These are phyloP conservation scores for Phaeosphaeriaceae sp. DNA, from an alignment of 2,329 filamentous ascomycete genomes.

Conservation along the genomic window DNA sequence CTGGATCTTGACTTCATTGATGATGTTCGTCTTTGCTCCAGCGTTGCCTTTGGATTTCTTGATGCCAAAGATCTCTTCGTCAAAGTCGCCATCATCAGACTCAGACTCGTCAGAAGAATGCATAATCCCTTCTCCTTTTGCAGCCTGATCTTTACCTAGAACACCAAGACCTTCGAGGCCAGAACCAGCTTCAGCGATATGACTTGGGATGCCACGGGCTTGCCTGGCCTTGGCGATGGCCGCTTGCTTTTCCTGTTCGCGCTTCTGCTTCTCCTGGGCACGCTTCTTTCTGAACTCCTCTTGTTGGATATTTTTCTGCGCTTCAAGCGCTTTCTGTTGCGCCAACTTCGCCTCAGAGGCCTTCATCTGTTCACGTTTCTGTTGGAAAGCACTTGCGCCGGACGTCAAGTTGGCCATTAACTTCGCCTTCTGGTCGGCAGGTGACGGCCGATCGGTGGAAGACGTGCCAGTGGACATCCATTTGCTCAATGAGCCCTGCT, in stretches of 20 bases:
- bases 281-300: conserved; percentile 74
- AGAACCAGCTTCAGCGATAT: conserved; percentile 78
- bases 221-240: conserved; percentile 74
- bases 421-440: conserved; percentile 33
- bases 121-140: conserved; percentile 85
- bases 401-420: conserved; percentile 40
- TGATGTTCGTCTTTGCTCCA: conserved; percentile 45
- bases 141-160: conserved; percentile 78
- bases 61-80: conserved; percentile 72
- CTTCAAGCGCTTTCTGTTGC: conserved; percentile 32
- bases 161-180: conserved; percentile 76
- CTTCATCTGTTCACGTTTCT: conserved; percentile 33
- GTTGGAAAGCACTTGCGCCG: conserved; percentile 35
- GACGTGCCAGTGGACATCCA: conserved; percentile 47
- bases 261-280: conserved; percentile 76
- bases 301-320: conserved; percentile 35
- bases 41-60: conserved; percentile 54
- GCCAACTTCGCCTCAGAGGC: conserved; percentile 31
- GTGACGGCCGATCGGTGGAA: conserved; percentile 10
- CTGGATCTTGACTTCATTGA: conserved; percentile 50
- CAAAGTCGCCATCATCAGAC: conserved; percentile 63
- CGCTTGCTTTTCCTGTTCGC: conserved; percentile 73
- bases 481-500: conserved; percentile 50
- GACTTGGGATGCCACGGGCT: conserved; percentile 56
- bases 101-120: conserved; percentile 75